Conservation (phyloP, 768 basidiomycete genomes). For the Tulasnella sp. region DNA sequence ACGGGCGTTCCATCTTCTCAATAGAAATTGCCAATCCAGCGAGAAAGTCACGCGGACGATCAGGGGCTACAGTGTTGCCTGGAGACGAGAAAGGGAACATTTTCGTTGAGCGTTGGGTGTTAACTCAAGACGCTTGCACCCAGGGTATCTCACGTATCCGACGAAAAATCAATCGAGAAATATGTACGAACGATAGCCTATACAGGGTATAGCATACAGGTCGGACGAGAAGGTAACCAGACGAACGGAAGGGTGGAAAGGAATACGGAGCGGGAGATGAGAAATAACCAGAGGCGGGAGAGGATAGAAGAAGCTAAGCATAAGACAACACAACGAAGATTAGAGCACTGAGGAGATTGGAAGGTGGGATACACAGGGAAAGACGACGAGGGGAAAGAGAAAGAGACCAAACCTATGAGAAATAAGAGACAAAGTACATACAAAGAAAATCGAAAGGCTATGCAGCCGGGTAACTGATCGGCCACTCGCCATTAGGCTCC, state of each 20-base stretch:
- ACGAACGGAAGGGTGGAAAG: not conserved
- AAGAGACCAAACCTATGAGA: not conserved
- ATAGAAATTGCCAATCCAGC: no score
- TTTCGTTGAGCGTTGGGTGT: no score
- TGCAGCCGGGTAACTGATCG: conserved; percentile 19
- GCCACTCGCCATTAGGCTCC: conserved; percentile 27
- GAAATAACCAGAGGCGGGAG: not conserved
- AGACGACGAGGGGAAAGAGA: not conserved
- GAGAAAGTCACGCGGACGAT: no score
- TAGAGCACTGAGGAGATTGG: not conserved
- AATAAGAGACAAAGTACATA: conserved; percentile 8
- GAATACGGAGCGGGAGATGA: not conserved
- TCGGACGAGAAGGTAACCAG: not conserved
- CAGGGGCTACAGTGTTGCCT: no score
- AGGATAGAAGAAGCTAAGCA: not conserved
- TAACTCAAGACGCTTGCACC: not conserved
- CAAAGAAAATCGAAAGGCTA: not conserved
- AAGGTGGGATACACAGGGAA: not conserved
- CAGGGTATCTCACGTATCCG: not conserved
- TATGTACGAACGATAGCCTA: conserved; percentile 8
- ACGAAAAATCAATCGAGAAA: not conserved
- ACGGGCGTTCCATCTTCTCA: no score
- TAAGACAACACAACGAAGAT: not conserved
- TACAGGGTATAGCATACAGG: conserved; percentile 11
- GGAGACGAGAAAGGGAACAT: no score